Conservation (phyloP, 2,329 filamentous ascomycete genomes). For the Trichoderma sp. region DNA sequence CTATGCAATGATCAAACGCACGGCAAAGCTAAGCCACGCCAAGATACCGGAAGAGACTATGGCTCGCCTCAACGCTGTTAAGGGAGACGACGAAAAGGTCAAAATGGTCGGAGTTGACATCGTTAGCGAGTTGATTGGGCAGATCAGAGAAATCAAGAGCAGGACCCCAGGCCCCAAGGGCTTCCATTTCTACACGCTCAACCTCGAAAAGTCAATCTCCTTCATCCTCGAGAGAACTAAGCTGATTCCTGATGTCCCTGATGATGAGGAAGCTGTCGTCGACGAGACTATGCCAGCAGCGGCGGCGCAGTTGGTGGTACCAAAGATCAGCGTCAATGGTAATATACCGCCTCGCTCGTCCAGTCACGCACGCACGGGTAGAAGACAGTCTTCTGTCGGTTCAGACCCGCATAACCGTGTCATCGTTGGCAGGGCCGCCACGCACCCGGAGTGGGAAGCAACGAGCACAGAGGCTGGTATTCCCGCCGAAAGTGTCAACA, state of each 20-base stretch:
- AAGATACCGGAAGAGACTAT: constrained; percentile 72
- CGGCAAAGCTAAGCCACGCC: constrained; percentile 92
- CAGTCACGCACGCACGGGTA: constrained; percentile 44
- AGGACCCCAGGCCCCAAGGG: constrained; percentile 65
- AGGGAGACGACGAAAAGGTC: constrained; percentile 77
- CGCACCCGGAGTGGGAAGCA: constrained; percentile 67
- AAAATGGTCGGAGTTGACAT: constrained; percentile 81
- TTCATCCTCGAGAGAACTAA: constrained; percentile 85
- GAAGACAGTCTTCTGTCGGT: constrained; percentile 75
- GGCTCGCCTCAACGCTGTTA: constrained; percentile 69
- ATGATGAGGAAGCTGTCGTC: constrained; percentile 54
- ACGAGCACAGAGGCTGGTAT: constrained; percentile 75
- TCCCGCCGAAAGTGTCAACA: constrained; percentile 72
- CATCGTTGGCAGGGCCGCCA: constrained; percentile 67
- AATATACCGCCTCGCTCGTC: constrained; percentile 34
- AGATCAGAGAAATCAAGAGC: constrained; percentile 67
- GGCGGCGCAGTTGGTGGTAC: constrained; percentile 27
- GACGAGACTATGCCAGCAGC: constrained; percentile 41
- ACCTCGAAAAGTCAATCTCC: constrained; percentile 92
- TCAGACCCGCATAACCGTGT: constrained; percentile 86
- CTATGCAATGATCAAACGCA: constrained; percentile 92
- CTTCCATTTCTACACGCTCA: constrained; percentile 97
- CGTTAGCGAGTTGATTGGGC: constrained; percentile 78
- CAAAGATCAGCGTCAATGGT: constrained; percentile 51
- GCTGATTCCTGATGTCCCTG: constrained; percentile 69